Percentiles rank a stretch among this genome's conserved stretches.
Conservation (phyloP, 2,329 filamentous ascomycete genomes). For the Fusarium heterosporum region DNA sequence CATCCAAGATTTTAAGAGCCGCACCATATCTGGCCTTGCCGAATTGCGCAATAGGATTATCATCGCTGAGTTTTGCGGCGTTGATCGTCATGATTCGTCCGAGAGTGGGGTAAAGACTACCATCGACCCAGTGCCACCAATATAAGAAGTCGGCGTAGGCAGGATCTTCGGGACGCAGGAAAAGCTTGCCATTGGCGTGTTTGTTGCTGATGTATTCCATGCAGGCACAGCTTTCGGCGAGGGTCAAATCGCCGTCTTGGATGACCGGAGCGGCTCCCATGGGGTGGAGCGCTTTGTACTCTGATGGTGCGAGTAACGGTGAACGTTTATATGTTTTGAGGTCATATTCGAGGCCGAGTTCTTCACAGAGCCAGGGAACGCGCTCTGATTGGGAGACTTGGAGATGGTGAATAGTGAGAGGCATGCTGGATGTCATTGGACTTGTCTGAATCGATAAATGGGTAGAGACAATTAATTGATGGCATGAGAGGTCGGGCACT, state of each 20-base stretch:
- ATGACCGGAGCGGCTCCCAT: slow-evolving; percentile 70
- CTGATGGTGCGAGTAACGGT: slow-evolving; percentile 38
- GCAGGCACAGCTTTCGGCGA: slow-evolving; percentile 71
- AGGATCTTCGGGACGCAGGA: slow-evolving; percentile 57
- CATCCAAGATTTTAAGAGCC: slow-evolving; percentile 63
- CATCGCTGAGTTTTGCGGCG: not conserved
- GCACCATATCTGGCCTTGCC: slow-evolving; percentile 51
- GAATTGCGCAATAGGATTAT: slow-evolving; percentile 48
- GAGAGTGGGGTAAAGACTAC: slow-evolving; percentile 56
- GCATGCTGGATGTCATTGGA: slow-evolving; percentile 18
- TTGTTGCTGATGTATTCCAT: slow-evolving; percentile 71
- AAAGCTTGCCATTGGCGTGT: slow-evolving; percentile 62
- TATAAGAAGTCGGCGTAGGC: slow-evolving; percentile 71
- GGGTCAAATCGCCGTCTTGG: slow-evolving; percentile 62
- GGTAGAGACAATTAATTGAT: not conserved
- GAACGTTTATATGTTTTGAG: slow-evolving; percentile 39
- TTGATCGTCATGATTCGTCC: slow-evolving; percentile 53
- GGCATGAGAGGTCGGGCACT: not conserved
- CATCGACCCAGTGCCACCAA: slow-evolving; percentile 71
- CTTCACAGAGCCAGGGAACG: slow-evolving; percentile 73
- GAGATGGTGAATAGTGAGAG: slow-evolving; percentile 64
- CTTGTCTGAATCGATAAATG: not conserved
- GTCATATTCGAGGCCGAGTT: slow-evolving; percentile 67
- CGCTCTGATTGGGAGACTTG: slow-evolving; percentile 71
- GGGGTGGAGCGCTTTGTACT: slow-evolving; percentile 53